Conservation (phyloP, 129 eudicot genomes). For the Pseudognaphalium luteoalbum region DNA sequence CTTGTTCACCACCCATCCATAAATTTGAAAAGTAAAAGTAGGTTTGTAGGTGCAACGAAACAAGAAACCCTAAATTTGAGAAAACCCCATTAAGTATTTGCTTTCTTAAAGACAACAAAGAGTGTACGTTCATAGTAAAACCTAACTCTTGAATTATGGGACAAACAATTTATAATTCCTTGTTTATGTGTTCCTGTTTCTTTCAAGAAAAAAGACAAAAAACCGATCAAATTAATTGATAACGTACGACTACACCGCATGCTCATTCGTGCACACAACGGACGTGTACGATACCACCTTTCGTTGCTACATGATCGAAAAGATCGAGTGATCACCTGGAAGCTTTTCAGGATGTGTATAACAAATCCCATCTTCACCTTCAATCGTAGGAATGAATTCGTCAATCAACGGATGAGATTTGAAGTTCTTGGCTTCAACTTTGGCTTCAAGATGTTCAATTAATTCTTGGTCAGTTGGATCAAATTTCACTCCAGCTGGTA, state of each 20-base stretch:
- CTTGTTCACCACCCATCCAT: not conserved
- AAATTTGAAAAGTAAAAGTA: constrained; percentile 23
- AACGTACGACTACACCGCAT: not conserved
- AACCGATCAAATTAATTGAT: constrained; percentile 3
- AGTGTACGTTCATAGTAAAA: constrained; percentile 31
- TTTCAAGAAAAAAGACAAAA: constrained; percentile 17
- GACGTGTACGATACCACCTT: not conserved
- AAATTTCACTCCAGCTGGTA: constrained; percentile 99
- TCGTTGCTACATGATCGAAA: not conserved
- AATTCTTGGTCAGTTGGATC: constrained; percentile 99
- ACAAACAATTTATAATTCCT: constrained; percentile 32
- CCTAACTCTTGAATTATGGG: constrained; percentile 37
- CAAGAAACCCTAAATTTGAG: constrained; percentile 39
- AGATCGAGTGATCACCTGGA: constrained; percentile 59
- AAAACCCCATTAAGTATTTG: constrained; percentile 13
- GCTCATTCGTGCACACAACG: constrained; percentile 11
- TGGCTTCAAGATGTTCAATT: constrained; percentile 97
- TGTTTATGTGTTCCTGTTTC: constrained; percentile 9
- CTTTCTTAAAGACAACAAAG: constrained; percentile 27
- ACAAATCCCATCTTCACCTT: constrained; percentile 99
- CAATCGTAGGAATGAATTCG: constrained; percentile 96
- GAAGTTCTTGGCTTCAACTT: constrained; percentile 78
- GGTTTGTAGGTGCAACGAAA: constrained; percentile 39
- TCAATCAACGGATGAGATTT: constrained; percentile 95
- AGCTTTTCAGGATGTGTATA: constrained; percentile 99